phyloP scores from a whole-genome alignment of 2,329 filamentous ascomycete genomes.

The Calonectria montana region DNA sequence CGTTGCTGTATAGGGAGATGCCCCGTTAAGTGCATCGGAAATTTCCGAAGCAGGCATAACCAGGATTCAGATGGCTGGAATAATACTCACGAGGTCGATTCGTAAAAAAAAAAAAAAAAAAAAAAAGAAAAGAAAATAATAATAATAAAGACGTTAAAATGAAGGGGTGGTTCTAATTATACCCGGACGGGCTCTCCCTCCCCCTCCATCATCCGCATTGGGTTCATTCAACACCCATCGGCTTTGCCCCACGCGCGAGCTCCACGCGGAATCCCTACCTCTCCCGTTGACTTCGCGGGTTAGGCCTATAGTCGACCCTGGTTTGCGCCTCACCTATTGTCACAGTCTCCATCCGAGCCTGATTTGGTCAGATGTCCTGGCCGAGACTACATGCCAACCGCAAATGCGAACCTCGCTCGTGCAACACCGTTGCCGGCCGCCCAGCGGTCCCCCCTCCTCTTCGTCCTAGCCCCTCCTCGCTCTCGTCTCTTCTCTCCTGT shows the following conservation, averaged over 20 bases:
- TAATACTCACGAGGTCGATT: too few species aligned
- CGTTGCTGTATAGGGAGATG: neutral
- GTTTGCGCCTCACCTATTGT: slow-evolving; percentile 6
- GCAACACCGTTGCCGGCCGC: neutral
- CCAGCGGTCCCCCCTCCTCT: neutral
- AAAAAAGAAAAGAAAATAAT: too few species aligned
- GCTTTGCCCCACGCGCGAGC: neutral
- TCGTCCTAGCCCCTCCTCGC: neutral
- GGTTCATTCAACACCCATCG: neutral
- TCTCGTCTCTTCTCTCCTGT: neutral
- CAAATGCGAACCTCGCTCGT: neutral
- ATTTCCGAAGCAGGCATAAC: neutral
- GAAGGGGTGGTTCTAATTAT: too few species aligned
- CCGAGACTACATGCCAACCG: neutral
- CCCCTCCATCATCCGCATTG: neutral
- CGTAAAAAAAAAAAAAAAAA: too few species aligned
- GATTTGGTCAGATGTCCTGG: neutral
- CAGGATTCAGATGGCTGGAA: neutral
- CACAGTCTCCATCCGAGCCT: neutral
- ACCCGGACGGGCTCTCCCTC: neutral
- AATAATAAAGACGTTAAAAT: too few species aligned
- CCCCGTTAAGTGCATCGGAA: slow-evolving; percentile 43
- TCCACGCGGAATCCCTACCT: slow-evolving; percentile 4
- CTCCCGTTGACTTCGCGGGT: neutral
- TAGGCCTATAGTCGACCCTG: slow-evolving; percentile 4